Conservation (phyloP, 2,329 filamentous ascomycete genomes). For the Hymenoscyphus scutula region DNA sequence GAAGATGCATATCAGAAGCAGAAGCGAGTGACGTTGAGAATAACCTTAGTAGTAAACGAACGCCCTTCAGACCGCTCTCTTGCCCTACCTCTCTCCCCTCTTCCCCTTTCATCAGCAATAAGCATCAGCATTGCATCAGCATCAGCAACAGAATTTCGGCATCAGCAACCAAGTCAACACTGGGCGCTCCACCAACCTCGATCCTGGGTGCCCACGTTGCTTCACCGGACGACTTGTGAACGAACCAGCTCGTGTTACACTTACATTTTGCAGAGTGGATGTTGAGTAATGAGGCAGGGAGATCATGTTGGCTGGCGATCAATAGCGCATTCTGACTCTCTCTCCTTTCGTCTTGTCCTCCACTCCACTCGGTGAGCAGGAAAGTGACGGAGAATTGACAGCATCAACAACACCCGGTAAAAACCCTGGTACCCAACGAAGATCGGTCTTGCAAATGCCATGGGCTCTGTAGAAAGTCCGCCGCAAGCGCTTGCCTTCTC, state of each 20-base stretch:
- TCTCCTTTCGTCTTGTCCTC: neutral
- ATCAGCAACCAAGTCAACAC: conserved; percentile 5
- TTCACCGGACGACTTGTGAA: neutral
- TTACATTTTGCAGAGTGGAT: conserved; percentile 1
- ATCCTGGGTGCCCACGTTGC: conserved; percentile 14
- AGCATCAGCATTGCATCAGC: conserved; percentile 8
- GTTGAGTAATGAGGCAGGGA: neutral
- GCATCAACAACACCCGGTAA: neutral
- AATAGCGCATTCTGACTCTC: conserved; percentile 5
- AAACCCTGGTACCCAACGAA: neutral
- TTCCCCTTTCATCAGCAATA: conserved; percentile 5
- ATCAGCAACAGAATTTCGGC: conserved; percentile 12
- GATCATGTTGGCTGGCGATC: conserved; percentile 3
- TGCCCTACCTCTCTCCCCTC: neutral
- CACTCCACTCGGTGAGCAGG: neutral
- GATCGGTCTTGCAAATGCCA: neutral
- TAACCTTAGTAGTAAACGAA: neutral
- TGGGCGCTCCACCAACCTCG: neutral
- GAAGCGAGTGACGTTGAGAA: neutral
- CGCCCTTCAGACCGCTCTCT: conserved; percentile 10
- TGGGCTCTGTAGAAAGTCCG: neutral
- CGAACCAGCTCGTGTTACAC: neutral
- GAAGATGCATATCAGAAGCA: neutral
- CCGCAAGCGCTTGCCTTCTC: neutral
- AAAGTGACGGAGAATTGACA: conserved; percentile 2